These are phyloP conservation scores for Spergularia azorica DNA, from an alignment of 179 eudicot species.

Conservation along the genomic window DNA sequence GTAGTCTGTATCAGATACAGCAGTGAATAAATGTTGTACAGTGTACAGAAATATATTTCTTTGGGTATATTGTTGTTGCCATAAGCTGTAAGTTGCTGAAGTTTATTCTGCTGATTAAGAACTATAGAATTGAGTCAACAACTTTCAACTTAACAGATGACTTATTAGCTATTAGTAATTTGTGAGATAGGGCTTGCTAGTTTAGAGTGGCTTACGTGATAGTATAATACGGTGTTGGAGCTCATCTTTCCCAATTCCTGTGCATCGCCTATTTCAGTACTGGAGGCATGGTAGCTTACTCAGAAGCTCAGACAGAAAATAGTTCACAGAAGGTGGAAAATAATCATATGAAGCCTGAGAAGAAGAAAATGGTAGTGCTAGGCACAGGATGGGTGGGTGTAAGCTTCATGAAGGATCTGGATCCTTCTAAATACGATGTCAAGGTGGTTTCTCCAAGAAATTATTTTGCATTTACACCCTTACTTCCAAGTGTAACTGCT, in stretches of 20 bases:
- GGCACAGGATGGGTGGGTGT: slow-evolving; percentile 95
- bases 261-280: slow-evolving; percentile 40
- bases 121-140: not conserved
- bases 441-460: slow-evolving; percentile 87
- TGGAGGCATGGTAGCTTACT: slow-evolving; percentile 65
- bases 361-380: slow-evolving; percentile 73
- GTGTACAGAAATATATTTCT: not conserved
- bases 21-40: not conserved
- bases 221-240: not conserved
- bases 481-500: slow-evolving; percentile 86
- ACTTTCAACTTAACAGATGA: not conserved
- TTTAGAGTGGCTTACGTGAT: not conserved
- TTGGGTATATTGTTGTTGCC: not conserved
- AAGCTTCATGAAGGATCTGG: slow-evolving; percentile 72
- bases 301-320: slow-evolving; percentile 50
- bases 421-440: slow-evolving; percentile 65
- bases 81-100: not conserved
- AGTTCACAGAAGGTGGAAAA: slow-evolving; percentile 27
- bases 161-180: not conserved
- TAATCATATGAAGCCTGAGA: slow-evolving; percentile 35
- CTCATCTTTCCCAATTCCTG: not conserved
- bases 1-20: not conserved
- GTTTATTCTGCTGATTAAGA: not conserved
- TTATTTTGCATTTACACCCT: slow-evolving; percentile 88
- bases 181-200: not conserved